Evolutionary conservation across 257 asterid species (phyloP).

Genomic region (Euphrasia confusa): DNA sequence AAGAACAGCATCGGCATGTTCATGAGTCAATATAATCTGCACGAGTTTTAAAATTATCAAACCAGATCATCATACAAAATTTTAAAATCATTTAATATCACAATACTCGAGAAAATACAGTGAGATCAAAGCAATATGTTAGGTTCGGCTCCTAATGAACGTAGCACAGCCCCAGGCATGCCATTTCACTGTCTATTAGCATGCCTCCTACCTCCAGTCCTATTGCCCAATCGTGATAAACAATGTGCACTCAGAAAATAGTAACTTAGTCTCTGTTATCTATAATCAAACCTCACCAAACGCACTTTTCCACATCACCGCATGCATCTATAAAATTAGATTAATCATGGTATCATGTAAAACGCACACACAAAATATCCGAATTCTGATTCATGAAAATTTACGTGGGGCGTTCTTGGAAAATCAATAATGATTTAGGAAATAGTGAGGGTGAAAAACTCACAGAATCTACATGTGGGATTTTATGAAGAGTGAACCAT

Average conservation of each 20-base stretch:
- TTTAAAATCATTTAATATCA: neutral
- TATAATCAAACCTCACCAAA: neutral
- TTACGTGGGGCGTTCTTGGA: neutral
- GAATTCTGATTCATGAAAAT: neutral
- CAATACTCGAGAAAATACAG: neutral
- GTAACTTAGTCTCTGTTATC: neutral
- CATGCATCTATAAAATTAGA: neutral
- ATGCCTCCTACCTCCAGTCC: too few relatives aligned
- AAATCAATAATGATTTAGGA: conserved; percentile 6
- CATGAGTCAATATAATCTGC: conserved; percentile 93
- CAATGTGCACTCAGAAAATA: neutral
- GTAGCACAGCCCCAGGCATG: neutral
- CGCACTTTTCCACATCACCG: neutral
- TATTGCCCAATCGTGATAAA: too few relatives aligned
- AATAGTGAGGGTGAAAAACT: conserved; percentile 33
- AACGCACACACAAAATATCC: neutral
- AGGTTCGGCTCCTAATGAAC: conserved; percentile 6
- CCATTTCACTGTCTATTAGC: too few relatives aligned
- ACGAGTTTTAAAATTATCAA: conserved; percentile 23
- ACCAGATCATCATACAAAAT: conserved; percentile 1
- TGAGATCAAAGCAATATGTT: conserved; percentile 15
- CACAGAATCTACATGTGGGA: conserved; percentile 90
- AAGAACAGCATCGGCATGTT: conserved; percentile 98
- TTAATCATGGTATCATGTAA: neutral
- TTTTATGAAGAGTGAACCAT: conserved; percentile 79